Conservation (phyloP, 768 basidiomycete genomes). For the Albatrellus ellisii region DNA sequence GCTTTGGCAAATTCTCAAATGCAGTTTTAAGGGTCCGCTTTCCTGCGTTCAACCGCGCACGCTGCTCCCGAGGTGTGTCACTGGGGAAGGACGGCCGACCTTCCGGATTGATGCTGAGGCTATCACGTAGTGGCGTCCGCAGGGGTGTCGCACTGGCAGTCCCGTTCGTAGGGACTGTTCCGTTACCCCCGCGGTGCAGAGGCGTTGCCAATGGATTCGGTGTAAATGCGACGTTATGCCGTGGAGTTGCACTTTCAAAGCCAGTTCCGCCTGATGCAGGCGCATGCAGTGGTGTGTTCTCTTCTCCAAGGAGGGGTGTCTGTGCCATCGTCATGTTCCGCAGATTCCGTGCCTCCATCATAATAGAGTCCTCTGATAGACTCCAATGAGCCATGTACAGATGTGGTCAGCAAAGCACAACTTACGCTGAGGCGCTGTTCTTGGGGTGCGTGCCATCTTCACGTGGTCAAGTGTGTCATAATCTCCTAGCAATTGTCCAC, state of each 20-base stretch:
- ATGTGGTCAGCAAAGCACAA: conserved; percentile 1
- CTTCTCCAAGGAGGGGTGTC: conserved; percentile 91
- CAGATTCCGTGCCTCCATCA: conserved; percentile 91
- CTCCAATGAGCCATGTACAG: conserved; percentile 4
- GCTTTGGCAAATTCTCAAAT: conserved; percentile 76
- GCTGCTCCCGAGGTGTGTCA: conserved; percentile 69
- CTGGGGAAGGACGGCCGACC: conserved; percentile 42
- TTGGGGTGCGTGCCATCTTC: conserved; percentile 84
- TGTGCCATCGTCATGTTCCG: conserved; percentile 88
- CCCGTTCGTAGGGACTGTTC: conserved; percentile 37
- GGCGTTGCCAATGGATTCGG: conserved; percentile 96
- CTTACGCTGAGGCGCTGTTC: conserved; percentile 84
- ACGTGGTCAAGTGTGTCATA: conserved; percentile 86
- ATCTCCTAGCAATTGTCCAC: conserved; percentile 77
- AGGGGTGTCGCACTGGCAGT: conserved; percentile 59
- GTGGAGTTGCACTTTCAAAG: conserved; percentile 93
- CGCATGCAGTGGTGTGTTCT: conserved; percentile 88
- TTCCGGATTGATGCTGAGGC: conserved; percentile 72
- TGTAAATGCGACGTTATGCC: conserved; percentile 79
- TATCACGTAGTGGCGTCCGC: conserved; percentile 92
- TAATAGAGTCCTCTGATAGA: conserved; percentile 76
- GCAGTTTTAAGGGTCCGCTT: conserved; percentile 71
- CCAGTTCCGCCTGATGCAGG: conserved; percentile 73
- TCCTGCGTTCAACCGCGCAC: conserved; percentile 42
- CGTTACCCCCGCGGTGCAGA: conserved; percentile 29